Percentiles rank a stretch among this genome's conserved stretches.
Evolutionary conservation across 768 basidiomycete species (phyloP).

Genomic region (Mycena chlorophos): DNA sequence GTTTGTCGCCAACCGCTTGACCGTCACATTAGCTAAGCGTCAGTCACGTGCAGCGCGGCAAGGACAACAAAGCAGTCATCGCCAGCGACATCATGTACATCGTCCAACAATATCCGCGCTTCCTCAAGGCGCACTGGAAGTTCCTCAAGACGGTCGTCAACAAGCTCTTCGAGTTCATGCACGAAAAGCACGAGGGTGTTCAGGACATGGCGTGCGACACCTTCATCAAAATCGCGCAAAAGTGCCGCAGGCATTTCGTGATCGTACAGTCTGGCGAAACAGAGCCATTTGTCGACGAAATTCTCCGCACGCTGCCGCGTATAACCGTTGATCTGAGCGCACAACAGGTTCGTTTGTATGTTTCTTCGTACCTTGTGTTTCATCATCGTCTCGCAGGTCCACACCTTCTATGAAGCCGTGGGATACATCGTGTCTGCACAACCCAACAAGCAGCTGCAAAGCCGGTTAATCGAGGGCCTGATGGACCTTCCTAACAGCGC

Average conservation of each 20-base stretch:
- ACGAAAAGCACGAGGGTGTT: slow-evolving; percentile 97
- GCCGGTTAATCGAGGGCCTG: slow-evolving; percentile 87
- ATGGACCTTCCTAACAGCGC: slow-evolving; percentile 98
- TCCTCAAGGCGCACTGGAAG: slow-evolving; percentile 99
- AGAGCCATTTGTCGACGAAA: slow-evolving; percentile 98
- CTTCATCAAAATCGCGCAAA: slow-evolving; percentile 99
- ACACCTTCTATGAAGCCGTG: slow-evolving; percentile 98
- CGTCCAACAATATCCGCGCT: slow-evolving; percentile 98
- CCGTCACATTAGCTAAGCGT: background rate
- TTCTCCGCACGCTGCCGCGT: slow-evolving; percentile 83
- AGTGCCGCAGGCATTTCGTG: slow-evolving; percentile 96
- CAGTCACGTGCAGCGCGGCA: slow-evolving; percentile 74
- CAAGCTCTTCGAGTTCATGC: slow-evolving; percentile 99
- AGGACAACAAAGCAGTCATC: slow-evolving; percentile 99
- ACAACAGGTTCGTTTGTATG: slow-evolving; percentile 59
- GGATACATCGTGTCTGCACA: slow-evolving; percentile 99
- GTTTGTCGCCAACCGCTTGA: background rate
- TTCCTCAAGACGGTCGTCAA: slow-evolving; percentile 99
- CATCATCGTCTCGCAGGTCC: slow-evolving; percentile 52
- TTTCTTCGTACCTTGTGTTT: background rate
- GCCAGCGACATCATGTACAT: slow-evolving; percentile 98
- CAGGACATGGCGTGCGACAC: slow-evolving; percentile 99
- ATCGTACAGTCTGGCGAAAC: slow-evolving; percentile 97
- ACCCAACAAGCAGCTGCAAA: slow-evolving; percentile 95
- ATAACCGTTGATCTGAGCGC: slow-evolving; percentile 94